A percentile compares a stretch with the other conserved stretches of the same genome.
phyloP scores from a whole-genome alignment of 176 grass and related monocot species.

The Oropetium thomaeum region DNA sequence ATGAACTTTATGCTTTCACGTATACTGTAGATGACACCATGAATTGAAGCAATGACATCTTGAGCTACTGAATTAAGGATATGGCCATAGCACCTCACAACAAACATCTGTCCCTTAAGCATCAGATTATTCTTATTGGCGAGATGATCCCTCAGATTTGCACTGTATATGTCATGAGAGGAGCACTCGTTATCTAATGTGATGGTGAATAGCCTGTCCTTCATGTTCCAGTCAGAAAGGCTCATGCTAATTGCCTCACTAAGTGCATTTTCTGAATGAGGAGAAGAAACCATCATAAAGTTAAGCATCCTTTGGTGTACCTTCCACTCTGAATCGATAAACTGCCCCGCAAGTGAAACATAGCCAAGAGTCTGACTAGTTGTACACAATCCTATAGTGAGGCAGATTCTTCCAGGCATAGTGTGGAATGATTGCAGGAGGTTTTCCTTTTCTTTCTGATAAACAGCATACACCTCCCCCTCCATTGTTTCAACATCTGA shows the following conservation, averaged over 20 bases:
- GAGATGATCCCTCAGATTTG: constrained; percentile 74
- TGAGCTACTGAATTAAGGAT: constrained; percentile 66
- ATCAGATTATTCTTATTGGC: constrained; percentile 81
- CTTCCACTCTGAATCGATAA: constrained; percentile 64
- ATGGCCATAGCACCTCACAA: constrained; percentile 82
- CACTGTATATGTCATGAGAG: constrained; percentile 95
- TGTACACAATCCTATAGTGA: constrained; percentile 74
- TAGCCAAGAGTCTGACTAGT: constrained; percentile 89
- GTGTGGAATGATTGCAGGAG: constrained; percentile 53
- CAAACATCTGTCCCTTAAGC: constrained; percentile 86
- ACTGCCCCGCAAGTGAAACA: constrained; percentile 70
- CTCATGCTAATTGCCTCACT: constrained; percentile 66
- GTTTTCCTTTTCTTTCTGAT: constrained; percentile 64
- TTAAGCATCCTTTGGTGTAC: constrained; percentile 76
- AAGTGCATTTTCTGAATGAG: constrained; percentile 89
- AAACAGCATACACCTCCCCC: constrained; percentile 63
- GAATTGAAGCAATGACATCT: constrained; percentile 87
- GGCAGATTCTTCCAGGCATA: constrained; percentile 72
- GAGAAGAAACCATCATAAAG: constrained; percentile 95
- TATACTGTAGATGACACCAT: constrained; percentile 81
- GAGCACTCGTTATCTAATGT: constrained; percentile 87
- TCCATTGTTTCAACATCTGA: constrained; percentile 65
- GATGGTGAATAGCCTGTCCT: constrained; percentile 78
- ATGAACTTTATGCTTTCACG: constrained; percentile 93
- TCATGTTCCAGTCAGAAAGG: constrained; percentile 78